phyloP scores from a whole-genome alignment of 1,284 basidiomycete genomes.

The Leucoagaricus sp. region DNA sequence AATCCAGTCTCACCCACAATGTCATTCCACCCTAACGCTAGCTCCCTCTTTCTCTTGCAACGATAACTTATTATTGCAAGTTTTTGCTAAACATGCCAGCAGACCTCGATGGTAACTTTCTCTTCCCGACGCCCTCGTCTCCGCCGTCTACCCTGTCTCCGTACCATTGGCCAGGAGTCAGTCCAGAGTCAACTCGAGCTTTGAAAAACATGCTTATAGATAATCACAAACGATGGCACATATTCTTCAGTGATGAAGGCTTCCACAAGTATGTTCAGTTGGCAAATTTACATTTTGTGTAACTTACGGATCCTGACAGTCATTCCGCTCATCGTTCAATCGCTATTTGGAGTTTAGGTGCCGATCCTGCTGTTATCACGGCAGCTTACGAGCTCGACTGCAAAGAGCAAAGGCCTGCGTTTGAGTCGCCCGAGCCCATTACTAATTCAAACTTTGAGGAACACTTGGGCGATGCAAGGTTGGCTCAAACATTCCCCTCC shows the following conservation, averaged over 20 bases:
- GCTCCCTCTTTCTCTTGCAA: too few species aligned
- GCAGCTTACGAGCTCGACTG: constrained; percentile 45
- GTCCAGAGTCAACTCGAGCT: constrained; percentile 44
- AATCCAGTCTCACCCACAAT: neutral
- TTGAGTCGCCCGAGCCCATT: constrained; percentile 44
- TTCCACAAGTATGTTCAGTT: constrained; percentile 55
- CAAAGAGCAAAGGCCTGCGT: constrained; percentile 38
- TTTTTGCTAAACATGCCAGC: neutral
- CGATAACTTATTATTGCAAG: too few species aligned
- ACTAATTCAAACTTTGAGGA: constrained; percentile 45
- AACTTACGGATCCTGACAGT: constrained; percentile 27
- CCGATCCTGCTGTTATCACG: constrained; percentile 38
- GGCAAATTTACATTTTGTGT: neutral
- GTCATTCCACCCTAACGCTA: too few species aligned
- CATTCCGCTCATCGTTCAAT: constrained; percentile 53
- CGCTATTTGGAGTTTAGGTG: constrained; percentile 53
- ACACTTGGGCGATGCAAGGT: constrained; percentile 53
- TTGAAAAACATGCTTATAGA: constrained; percentile 50
- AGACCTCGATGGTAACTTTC: constrained; percentile 11
- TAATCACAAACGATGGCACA: constrained; percentile 59
- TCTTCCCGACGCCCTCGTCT: constrained; percentile 41
- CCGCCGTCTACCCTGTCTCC: constrained; percentile 36
- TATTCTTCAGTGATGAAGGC: constrained; percentile 59
- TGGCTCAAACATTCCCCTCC: neutral
- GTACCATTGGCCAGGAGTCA: constrained; percentile 46